Conservation (phyloP, 176 grass and related monocot species). For the Carex parvula region DNA sequence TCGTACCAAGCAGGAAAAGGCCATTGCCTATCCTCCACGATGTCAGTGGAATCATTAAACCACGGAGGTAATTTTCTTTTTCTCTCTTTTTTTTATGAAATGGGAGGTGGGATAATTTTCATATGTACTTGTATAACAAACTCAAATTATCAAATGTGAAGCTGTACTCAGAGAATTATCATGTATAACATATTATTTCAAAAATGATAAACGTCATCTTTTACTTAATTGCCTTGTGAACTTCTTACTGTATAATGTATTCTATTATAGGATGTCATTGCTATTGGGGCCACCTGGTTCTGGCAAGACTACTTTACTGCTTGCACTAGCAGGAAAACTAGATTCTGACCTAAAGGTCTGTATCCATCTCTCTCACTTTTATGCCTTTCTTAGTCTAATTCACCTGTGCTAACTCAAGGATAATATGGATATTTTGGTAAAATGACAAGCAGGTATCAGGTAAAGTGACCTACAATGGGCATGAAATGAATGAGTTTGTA, state of each 20-base stretch:
- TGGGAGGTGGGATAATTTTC: neutral
- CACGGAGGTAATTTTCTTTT: slow-evolving; percentile 31
- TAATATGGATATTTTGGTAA: neutral
- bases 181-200: neutral
- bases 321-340: slow-evolving; percentile 78
- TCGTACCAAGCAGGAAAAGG: slow-evolving; percentile 49
- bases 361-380: neutral
- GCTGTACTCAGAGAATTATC: neutral
- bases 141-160: slow-evolving; percentile 6
- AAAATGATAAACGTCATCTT: neutral
- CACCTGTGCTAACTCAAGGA: neutral
- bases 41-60: slow-evolving; percentile 58
- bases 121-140: neutral
- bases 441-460: slow-evolving; percentile 40
- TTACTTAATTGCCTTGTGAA: neutral
- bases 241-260: neutral
- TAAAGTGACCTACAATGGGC: slow-evolving; percentile 81
- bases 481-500: slow-evolving; percentile 76
- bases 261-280: slow-evolving; percentile 60
- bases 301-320: slow-evolving; percentile 77
- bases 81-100: too few species aligned
- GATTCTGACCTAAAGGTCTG: slow-evolving; percentile 52
- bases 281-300: slow-evolving; percentile 69
- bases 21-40: slow-evolving; percentile 57
- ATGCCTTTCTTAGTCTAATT: neutral